Conservation (phyloP, 2,329 filamentous ascomycete genomes). For the Colletotrichum sp. region DNA sequence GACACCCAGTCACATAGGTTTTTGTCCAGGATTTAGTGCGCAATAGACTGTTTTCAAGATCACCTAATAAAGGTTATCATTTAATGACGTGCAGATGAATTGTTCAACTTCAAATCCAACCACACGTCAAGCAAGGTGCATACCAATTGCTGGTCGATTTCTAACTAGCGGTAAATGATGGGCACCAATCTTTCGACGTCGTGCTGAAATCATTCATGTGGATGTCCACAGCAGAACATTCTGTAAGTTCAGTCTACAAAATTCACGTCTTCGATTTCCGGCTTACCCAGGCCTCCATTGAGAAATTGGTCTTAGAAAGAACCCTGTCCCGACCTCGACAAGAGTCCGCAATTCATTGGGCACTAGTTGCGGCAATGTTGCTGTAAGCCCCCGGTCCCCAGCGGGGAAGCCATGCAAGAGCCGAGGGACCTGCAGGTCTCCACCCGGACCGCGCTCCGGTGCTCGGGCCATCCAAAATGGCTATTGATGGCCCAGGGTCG, state of each 20-base stretch:
- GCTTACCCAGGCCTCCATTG: neutral
- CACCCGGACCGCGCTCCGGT: neutral
- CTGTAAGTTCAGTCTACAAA: neutral
- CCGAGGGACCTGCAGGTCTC: neutral
- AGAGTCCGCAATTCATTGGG: neutral
- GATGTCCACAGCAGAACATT: neutral
- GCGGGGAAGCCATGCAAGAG: neutral
- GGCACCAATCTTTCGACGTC: neutral
- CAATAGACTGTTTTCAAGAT: neutral
- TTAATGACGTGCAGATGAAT: neutral
- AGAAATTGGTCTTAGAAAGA: fast-evolving
- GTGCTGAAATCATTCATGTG: neutral
- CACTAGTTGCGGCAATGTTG: neutral
- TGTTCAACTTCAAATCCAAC: neutral
- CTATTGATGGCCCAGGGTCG: neutral
- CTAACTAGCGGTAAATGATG: fast-evolving
- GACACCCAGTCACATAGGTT: neutral
- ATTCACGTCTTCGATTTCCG: neutral
- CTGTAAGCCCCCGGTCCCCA: neutral
- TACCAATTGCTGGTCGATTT: neutral
- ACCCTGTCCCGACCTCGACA: neutral
- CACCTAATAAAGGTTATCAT: neutral
- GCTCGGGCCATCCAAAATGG: neutral
- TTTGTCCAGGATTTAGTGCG: neutral
- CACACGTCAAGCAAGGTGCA: fast-evolving